Evolutionary conservation across 208 protist species (phyloP).

Genomic region (Phytomonas sp.): DNA sequence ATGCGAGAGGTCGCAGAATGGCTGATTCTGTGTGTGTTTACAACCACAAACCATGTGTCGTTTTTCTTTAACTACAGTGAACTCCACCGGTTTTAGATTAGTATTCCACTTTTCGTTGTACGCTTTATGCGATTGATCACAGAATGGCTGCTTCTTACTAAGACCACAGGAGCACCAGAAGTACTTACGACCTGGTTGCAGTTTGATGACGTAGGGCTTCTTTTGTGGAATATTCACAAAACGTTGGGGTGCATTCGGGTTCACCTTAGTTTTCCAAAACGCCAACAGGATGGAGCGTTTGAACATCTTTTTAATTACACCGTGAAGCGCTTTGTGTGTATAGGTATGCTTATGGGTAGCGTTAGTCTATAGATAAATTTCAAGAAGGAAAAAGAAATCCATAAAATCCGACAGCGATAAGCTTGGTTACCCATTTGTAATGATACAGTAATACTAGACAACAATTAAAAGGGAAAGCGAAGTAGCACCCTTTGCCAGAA

Average conservation of each 20-base stretch:
- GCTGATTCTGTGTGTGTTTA: slow-evolving; percentile 52
- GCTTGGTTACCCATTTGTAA: slow-evolving; percentile 7
- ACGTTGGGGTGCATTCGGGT: slow-evolving; percentile 40
- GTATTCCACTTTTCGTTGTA: slow-evolving; percentile 72
- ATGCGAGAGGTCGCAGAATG: slow-evolving; percentile 72
- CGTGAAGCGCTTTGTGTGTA: slow-evolving; percentile 5
- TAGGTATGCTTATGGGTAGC: neutral
- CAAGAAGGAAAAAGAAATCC: slow-evolving; percentile 10
- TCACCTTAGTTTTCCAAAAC: slow-evolving; percentile 73
- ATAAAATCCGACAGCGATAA: slow-evolving; percentile 9
- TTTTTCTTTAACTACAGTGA: slow-evolving; percentile 38
- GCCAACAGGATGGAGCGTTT: slow-evolving; percentile 22
- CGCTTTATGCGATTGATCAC: slow-evolving; percentile 50
- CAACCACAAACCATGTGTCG: slow-evolving; percentile 67
- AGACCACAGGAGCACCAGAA: slow-evolving; percentile 78
- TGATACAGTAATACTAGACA: neutral
- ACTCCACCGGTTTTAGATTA: slow-evolving; percentile 46
- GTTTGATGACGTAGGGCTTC: slow-evolving; percentile 28
- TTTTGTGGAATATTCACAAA: slow-evolving; percentile 43
- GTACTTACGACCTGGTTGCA: slow-evolving; percentile 66
- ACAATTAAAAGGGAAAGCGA: neutral
- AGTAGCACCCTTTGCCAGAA: neutral
- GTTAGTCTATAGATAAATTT: slow-evolving; percentile 9
- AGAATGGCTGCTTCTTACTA: slow-evolving; percentile 77
- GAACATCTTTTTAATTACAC: slow-evolving; percentile 18